phyloP scores from a whole-genome alignment of 176 grass and related monocot species.

The Hyparrhenia diplandra region DNA sequence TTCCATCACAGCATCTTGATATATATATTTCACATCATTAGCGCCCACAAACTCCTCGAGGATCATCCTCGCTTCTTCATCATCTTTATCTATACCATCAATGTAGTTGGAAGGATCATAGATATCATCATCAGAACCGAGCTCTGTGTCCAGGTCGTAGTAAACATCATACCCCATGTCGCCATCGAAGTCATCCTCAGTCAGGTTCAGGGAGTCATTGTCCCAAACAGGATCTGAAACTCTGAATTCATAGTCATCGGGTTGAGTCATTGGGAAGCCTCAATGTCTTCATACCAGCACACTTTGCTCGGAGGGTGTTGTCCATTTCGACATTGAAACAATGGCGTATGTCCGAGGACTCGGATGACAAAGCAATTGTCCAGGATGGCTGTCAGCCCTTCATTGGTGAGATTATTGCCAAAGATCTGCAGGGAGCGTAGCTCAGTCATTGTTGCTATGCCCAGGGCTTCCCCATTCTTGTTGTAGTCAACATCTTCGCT shows the following conservation, averaged over 20 bases:
- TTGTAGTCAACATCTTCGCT: not conserved
- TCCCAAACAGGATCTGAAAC: not conserved
- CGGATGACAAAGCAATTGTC: not conserved
- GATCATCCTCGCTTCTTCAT: not conserved
- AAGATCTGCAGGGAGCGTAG: not conserved
- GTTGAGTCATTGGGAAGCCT: not conserved
- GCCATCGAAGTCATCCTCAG: not conserved
- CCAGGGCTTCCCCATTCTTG: not conserved
- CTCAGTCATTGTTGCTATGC: not conserved
- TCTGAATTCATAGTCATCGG: not conserved
- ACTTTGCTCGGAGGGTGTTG: not conserved
- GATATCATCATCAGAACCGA: not conserved
- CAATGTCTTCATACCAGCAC: not conserved
- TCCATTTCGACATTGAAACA: not conserved
- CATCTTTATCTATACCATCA: not conserved
- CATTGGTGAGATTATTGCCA: not conserved
- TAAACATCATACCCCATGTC: not conserved
- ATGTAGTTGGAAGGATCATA: slow-evolving; percentile 8
- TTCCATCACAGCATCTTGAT: not conserved
- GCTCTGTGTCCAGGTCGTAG: not conserved
- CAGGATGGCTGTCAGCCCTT: not conserved
- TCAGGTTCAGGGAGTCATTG: not conserved
- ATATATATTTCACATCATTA: not conserved
- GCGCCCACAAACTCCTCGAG: not conserved
- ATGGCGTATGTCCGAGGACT: not conserved